Evolutionary conservation across 1,139 yeast species (phyloP), one percentile per base, ranked within the genome.

Genomic region (Candida sanyaensis): DNA sequence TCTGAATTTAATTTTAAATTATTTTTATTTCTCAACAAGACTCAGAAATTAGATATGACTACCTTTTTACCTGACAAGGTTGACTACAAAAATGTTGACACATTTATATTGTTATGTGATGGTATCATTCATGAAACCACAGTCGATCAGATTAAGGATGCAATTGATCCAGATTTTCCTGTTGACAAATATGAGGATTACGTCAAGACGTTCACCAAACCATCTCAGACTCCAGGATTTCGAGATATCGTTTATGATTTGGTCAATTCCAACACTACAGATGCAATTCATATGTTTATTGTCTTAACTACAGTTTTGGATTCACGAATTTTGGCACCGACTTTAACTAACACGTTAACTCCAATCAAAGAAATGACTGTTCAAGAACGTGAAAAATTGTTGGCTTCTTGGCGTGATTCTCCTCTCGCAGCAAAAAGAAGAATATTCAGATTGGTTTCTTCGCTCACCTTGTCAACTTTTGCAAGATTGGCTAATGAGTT

Each of bases 331-430:
- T 50, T 68, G n/a, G 66, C 78, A 1, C 75, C 76, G 4, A 47
- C 65, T 1, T 55, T 75, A 34, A 74, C 79, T 11, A 63, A 63
- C 13, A 61, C 75, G 5, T 51, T 68, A 21, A 72, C 68, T 13
- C 61, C 69, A 32, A 49, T 75, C 6, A 59, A 65, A 13, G 78
- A 75, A 23, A 75, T 75, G 80, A 46, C 67, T 1, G 37, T 56
- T 7, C 55, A 57, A 9, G 68, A 75, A 52, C 61, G 66, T 41
- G 68, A 65, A 45, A 53, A 46, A 4, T 50, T 75, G 36, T 55
- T 75, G 37, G 52, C 50, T 11, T 57, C 67, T 5, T 75, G 78
- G 80, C 62, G 75, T 48, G 71, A 70, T 51, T 71, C 77, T 4
- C 71, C 72, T 1, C 24, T 75, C 21, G 52, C 58, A 2, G 46